phyloP scores from a whole-genome alignment of 352 stramenopile species.

The Pythium volutum region DNA sequence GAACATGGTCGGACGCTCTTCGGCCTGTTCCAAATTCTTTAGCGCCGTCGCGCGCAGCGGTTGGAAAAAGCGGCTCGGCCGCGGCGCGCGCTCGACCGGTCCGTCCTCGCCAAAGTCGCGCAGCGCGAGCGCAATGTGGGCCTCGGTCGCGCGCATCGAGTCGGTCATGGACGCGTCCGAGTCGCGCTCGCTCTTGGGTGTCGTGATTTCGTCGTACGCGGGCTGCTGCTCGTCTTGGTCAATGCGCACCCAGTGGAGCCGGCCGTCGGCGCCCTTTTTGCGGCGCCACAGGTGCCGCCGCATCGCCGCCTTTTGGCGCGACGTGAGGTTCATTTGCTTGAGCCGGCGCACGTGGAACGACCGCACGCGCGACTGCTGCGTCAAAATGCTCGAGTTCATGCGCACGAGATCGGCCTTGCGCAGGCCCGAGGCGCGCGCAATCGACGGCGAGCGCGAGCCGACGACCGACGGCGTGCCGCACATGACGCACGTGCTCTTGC shows the following conservation, averaged over 20 bases:
- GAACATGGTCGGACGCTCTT: conserved; percentile 74
- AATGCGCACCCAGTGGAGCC: conserved; percentile 82
- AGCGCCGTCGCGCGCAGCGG: conserved; percentile 72
- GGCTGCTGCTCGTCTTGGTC: conserved; percentile 31
- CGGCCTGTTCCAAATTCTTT: conserved; percentile 72
- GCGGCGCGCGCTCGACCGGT: conserved; percentile 15
- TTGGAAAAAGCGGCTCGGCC: conserved; percentile 51
- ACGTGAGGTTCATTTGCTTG: conserved; percentile 84
- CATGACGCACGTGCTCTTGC: conserved; percentile 79
- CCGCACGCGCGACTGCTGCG: conserved; percentile 76
- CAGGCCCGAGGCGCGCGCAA: conserved; percentile 67
- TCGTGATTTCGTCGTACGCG: conserved; percentile 49
- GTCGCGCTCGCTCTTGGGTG: conserved; percentile 34
- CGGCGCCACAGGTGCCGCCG: conserved; percentile 73
- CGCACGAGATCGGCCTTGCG: conserved; percentile 59
- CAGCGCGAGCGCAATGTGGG: conserved; percentile 71
- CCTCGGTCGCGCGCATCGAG: conserved; percentile 65
- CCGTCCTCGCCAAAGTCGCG: conserved; percentile 71
- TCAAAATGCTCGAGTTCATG: conserved; percentile 69
- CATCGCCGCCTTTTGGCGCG: conserved; percentile 74
- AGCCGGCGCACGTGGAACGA: conserved; percentile 83
- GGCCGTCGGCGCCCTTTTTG: conserved; percentile 64
- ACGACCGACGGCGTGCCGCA: conserved; percentile 72
- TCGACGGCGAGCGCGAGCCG: conserved; percentile 51
- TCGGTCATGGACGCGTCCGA: conserved; percentile 26